These are phyloP conservation scores for Gossypium arboreum DNA, from an alignment of 345 rosid species.

Conservation along the genomic window DNA sequence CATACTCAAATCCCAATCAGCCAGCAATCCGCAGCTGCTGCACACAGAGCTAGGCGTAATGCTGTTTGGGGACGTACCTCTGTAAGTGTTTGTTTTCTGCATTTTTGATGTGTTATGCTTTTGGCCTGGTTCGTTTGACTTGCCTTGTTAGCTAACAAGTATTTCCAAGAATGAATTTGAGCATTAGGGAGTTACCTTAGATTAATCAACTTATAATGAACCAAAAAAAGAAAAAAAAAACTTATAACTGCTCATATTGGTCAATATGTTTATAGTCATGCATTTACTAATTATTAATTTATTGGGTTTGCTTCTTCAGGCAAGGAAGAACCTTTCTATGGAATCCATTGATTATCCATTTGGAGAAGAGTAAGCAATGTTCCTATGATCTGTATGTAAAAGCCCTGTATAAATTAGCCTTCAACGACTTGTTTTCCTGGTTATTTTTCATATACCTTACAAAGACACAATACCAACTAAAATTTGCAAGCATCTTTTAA, in stretches of 20 bases:
- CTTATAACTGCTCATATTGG: conserved; percentile 1
- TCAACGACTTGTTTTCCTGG: not conserved
- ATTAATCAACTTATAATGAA: not conserved
- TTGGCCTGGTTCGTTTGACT: conserved; percentile 13
- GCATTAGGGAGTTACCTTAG: not conserved
- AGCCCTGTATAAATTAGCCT: conserved; percentile 13
- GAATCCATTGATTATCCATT: conserved; percentile 58
- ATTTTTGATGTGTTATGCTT: conserved; percentile 9
- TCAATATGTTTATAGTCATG: not conserved
- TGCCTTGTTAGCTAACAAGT: not conserved
- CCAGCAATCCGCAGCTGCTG: conserved; percentile 35
- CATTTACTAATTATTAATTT: conserved; percentile 8
- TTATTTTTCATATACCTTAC: not conserved
- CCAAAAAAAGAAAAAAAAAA: too few relatives aligned
- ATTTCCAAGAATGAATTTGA: not conserved
- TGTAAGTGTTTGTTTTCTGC: conserved; percentile 47
- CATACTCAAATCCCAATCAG: conserved; percentile 27
- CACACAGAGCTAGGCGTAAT: conserved; percentile 29
- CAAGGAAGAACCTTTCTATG: conserved; percentile 75
- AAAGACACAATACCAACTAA: not conserved
- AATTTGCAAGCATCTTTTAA: not conserved
- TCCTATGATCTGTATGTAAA: conserved; percentile 17
- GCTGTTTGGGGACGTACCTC: conserved; percentile 62
- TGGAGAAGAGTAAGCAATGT: conserved; percentile 66
- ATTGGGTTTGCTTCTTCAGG: conserved; percentile 41